phyloP scores from a whole-genome alignment of 129 eudicot genomes.

The Pseudognaphalium luteoalbum region DNA sequence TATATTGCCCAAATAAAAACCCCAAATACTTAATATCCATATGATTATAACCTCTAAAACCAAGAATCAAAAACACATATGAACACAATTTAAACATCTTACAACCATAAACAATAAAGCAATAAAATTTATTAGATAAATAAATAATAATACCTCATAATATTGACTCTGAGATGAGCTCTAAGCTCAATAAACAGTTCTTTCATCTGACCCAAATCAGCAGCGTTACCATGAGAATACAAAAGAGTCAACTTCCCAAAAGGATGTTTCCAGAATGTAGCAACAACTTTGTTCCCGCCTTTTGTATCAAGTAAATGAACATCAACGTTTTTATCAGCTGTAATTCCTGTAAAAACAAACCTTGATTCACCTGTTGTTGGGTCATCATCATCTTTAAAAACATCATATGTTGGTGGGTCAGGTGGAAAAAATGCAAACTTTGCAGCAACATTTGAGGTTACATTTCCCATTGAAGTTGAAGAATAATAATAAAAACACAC shows the following conservation, averaged over 20 bases:
- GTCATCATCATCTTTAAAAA: constrained; percentile 55
- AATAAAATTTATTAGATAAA: neutral
- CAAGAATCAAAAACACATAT: constrained; percentile 17
- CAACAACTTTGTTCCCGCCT: constrained; percentile 83
- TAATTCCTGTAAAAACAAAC: constrained; percentile 60
- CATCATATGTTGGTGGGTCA: constrained; percentile 89
- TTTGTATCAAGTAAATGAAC: constrained; percentile 81
- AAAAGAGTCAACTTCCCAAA: constrained; percentile 69
- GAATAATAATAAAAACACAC: constrained; percentile 39
- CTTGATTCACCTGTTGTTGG: constrained; percentile 39
- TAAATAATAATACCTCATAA: constrained; percentile 61
- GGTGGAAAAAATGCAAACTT: constrained; percentile 97
- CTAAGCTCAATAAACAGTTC: constrained; percentile 94
- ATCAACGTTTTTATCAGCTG: constrained; percentile 81
- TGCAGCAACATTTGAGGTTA: constrained; percentile 91
- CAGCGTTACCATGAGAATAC: constrained; percentile 98
- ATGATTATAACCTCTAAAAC: neutral
- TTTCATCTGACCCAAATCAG: constrained; percentile 96
- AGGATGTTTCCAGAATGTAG: constrained; percentile 91
- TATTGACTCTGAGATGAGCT: constrained; percentile 91
- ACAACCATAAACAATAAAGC: neutral
- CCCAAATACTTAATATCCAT: neutral
- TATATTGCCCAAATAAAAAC: constrained; percentile 7
- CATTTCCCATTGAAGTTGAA: constrained; percentile 75
- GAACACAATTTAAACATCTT: constrained; percentile 9